Base-by-base conservation (phyloP, 2,329 filamentous ascomycete species). In the Pseudonectria buxi region DNA sequence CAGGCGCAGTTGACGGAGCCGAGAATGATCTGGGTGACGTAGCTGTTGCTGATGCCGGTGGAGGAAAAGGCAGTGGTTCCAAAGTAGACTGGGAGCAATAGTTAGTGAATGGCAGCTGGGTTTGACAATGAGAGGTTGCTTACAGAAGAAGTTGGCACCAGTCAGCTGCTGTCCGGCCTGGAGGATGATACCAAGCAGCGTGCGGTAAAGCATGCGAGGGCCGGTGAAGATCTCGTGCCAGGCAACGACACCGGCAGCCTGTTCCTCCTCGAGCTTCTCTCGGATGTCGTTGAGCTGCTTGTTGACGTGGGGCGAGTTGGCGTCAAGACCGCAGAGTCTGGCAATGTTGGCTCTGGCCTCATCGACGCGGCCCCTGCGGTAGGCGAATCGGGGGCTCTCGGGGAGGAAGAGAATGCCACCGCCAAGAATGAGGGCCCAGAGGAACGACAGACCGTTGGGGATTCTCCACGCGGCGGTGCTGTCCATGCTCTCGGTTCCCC, bases 61-160 rank as follows among this genome's bases (percentile, higher is more conserved):
- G 78, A 70, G 11, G 67, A 54, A 58, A 86, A 86, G 46, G 84
- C 76, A 4, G 76, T 81, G 27, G 73, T 77, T 15, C 72, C 73
- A 50, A 80, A 83, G 57, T 77, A 77, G 57, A 82, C 81, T 64
- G 78, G 81, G 59, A n/a, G n/a, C n/a, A n/a, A n/a, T n/a, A n/a
- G n/a, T n/a, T n/a, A n/a, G n/a, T n/a, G n/a, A n/a, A n/a, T n/a
- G n/a, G n/a, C n/a, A n/a, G n/a, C n/a, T n/a, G n/a, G n/a, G n/a
- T n/a, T n/a, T n/a, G n/a, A n/a, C n/a, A n/a, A n/a, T n/a, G n/a
- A n/a, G 77, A 82, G 60, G 53, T 53, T 31, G 44, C 41, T 12
- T 27, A n/a, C 13, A 80, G 63, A 76, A 79, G 62, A 76, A 81
- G 58, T 81, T 81, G 39, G 74, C 76, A 24, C 81, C 81, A 1